Base-by-base conservation (phyloP, 106 monocot genomes). In the Agapanthus africanus region DNA sequence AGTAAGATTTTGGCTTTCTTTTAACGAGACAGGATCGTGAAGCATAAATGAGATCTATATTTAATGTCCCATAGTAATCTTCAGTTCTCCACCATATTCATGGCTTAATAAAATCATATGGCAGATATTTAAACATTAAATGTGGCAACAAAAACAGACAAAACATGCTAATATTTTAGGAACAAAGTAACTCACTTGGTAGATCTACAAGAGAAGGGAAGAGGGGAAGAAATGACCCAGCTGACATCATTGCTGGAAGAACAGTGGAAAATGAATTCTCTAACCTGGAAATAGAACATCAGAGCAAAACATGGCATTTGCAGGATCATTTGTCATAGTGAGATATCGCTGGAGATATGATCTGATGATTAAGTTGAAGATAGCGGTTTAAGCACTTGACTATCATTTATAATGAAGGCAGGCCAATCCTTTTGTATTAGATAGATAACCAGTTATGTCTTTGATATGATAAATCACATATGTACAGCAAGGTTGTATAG, bases 171-270 rank as follows among this genome's bases (percentile, higher is more conserved):
- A 49, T 4, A 7, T 28, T 34, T 6, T 36, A 32, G 59, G 54
- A 52, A 18, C 23, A 27, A 33, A 60, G 72, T 23, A 60, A 74
- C 77, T 83, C 67, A 95, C 95, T 84, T 75, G 95, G 95, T 27
- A 95, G 70, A 76, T 95, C 95, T 25, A 88, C 4, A 67, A 95
- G 86, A 32, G 95, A 88, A 41, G 84, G 84, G 31, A 95, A 91
- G 77, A 95, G 91, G 23, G 95, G 95, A 86, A 95, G 91, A 80
- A 91, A 88, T 69, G 95, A 95, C 16, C 91, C 88, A 40, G 73
- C 49, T 64, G 95, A 88, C 71, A 95, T 82, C 88, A 95, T 80
- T 76, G 76, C 77, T 25, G 95, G 91, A 73, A 95, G 79, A 70
- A 95, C 42, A 8, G 56, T 68, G 11, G 71, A 68, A 79, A 91